Base-by-base conservation (phyloP, 345 rosid genomes). In the Murraya koenigii region DNA sequence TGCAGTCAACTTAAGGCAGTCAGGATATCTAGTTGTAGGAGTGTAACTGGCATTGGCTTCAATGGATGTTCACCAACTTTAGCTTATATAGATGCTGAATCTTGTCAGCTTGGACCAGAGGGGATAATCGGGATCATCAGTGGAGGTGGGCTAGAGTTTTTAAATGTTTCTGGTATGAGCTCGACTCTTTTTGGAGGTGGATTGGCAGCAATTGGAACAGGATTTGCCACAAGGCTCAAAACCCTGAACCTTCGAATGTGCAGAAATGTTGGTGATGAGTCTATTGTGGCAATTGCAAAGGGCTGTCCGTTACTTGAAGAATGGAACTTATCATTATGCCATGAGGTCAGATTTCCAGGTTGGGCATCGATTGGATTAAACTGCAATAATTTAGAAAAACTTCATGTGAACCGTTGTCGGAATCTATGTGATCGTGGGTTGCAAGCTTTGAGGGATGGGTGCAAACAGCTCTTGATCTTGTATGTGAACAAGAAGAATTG, bases 281-380 rank as follows among this genome's bases (percentile, higher is more conserved):
- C 93, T 32, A 85, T 92, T 41, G 39, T 25, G 25, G 91, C 94
- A n/a, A 90, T 95, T 77, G 89, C 93, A 25, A 85, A 79, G 75
- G 94, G 97, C 20, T 92, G 94, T 54, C 97, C 90, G 0, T 78
- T 86, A 78, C 93, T 93, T 25, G 66, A 86, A 81, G 98, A 90
- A 76, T 90, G 94, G 93, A 89, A 90, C 81, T 70, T 92, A 84
- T 89, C 94, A 63, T 25, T 87, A 69, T 90, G 98, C 80, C 91
- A 87, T 44, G 90, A 81, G 64, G 86, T 90, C n/a, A 82, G 72
- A 78, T 60, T 88, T 78, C 41, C 64, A 11, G 97, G 98, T 33
- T 92, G 96, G 99, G 81, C 83, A 60, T 85, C 91, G 5, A 74
- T 92, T 15, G 89, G 91, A 72, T 36, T 67, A 35, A 79, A 77